Base-by-base conservation (phyloP, 2,329 filamentous ascomycete genomes). In the Trichoderma afroharzianum region DNA sequence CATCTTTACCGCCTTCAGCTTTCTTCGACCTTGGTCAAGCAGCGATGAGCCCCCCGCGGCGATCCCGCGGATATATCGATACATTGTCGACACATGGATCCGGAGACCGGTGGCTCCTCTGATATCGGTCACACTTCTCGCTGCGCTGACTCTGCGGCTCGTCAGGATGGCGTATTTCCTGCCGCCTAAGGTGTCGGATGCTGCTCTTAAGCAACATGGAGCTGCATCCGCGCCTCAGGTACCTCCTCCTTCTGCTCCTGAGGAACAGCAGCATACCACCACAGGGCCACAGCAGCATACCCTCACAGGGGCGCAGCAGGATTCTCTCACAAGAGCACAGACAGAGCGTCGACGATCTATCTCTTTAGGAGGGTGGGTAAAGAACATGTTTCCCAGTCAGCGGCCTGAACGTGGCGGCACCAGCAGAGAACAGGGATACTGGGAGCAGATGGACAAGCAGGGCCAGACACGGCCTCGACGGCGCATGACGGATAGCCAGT, bases 391-490 rank as follows among this genome's bases (percentile, higher is more conserved):
- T 11, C 86, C 87, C 0, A 85, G 82, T 73, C 81, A 83, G 71
- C 84, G 83, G 7, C 81, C 84, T 1, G 87, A 88, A 73, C 82
- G 83, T 33, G 86, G 87, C 24, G 83, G 86, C 11, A 88, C 86
- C 1, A 70, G 79, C 55, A 83, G 85, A 50, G 70, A 74, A 28
- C 75, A 75, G 6, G 77, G 79, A 1, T 79, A 76, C 63, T 79
- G 76, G 79, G 77, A 79, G 36, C 67, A 72, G 21, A 47, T 74
- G 68, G 75, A 76, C 12, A 47, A 66, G 9, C 58, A 58, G 26
- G 67, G 73, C 9, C 47, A 18, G 5, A 15, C 26, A 7, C 28
- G 59, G 43, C 39, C 66, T 28, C 70, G 67, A 32, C 73, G 72
- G 2, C 71, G 63, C 6, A 43, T 70, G 33, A 71, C 72, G 6